These are phyloP conservation scores for Theobroma grandiflorum DNA, from an alignment of 441 rosid species.

Conservation along the genomic window DNA sequence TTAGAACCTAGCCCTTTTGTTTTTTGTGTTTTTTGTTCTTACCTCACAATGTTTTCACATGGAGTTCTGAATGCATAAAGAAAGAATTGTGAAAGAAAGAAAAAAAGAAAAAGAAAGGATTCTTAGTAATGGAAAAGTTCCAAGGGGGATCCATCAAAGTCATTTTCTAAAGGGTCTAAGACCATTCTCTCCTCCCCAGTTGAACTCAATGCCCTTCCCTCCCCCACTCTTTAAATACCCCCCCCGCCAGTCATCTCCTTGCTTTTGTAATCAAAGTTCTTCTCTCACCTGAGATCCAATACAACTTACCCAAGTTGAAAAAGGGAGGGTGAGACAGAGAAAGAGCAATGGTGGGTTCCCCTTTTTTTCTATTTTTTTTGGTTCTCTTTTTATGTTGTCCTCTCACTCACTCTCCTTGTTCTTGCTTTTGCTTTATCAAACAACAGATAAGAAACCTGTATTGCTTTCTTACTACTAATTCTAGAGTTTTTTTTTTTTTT, in stretches of 20 bases:
- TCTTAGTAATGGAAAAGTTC: slow-evolving; percentile 6
- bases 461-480: slow-evolving; percentile 24
- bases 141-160: slow-evolving; percentile 29
- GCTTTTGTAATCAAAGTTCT: slow-evolving; percentile 39
- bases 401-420: background rate
- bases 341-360: slow-evolving; percentile 66
- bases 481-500: no score
- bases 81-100: background rate
- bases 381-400: background rate
- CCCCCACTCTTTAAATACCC: slow-evolving; percentile 49
- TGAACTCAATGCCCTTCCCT: slow-evolving; percentile 27
- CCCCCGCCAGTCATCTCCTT: slow-evolving; percentile 39
- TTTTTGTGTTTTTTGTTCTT: no score
- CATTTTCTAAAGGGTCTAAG: slow-evolving; percentile 46
- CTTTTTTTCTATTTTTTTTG: slow-evolving; percentile 18
- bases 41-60: background rate
- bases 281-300: slow-evolving; percentile 31
- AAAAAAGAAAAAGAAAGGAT: background rate
- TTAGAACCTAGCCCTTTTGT: background rate
- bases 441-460: background rate
- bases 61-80: background rate
- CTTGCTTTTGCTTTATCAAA: background rate
- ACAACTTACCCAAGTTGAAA: slow-evolving; percentile 20
- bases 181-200: slow-evolving; percentile 47
- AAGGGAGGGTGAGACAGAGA: slow-evolving; percentile 22